Evolutionary conservation across 192 early-diverging fungal genomes (phyloP).

Genomic region (Coemansia sp.): DNA sequence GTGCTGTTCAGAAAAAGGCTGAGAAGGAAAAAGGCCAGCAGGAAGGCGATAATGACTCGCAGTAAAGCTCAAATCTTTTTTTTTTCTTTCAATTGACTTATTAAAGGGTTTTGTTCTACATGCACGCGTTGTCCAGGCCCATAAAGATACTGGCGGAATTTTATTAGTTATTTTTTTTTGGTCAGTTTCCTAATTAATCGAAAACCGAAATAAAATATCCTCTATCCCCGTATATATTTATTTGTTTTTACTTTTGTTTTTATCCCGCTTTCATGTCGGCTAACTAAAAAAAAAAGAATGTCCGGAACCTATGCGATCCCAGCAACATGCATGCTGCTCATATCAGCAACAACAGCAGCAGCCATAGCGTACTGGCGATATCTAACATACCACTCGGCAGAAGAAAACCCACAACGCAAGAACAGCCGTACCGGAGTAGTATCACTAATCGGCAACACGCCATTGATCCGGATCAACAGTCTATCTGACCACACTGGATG

Average conservation of each 20-base stretch:
- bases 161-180: not conserved
- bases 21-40: constrained; percentile 27
- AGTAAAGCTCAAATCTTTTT: too few species aligned
- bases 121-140: too few species aligned
- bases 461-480: constrained; percentile 80
- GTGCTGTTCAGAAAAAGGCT: constrained; percentile 46
- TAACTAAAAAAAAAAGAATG: not conserved
- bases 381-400: not conserved
- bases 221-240: too few species aligned
- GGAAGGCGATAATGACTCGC: not conserved
- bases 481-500: constrained; percentile 91
- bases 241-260: not conserved
- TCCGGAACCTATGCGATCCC: not conserved
- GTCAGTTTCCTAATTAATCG: not conserved
- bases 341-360: not conserved
- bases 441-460: constrained; percentile 90
- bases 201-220: too few species aligned
- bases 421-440: constrained; percentile 58
- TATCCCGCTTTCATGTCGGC: not conserved
- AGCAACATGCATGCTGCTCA: not conserved
- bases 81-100: too few species aligned
- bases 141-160: too few species aligned
- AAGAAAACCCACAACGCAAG: not conserved
- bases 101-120: too few species aligned
- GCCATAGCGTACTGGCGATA: not conserved